A percentile compares a stretch with the other conserved stretches of the same genome.
Conservation (phyloP, 2,329 filamentous ascomycete genomes). For the Cladobotryum mycophilum region DNA sequence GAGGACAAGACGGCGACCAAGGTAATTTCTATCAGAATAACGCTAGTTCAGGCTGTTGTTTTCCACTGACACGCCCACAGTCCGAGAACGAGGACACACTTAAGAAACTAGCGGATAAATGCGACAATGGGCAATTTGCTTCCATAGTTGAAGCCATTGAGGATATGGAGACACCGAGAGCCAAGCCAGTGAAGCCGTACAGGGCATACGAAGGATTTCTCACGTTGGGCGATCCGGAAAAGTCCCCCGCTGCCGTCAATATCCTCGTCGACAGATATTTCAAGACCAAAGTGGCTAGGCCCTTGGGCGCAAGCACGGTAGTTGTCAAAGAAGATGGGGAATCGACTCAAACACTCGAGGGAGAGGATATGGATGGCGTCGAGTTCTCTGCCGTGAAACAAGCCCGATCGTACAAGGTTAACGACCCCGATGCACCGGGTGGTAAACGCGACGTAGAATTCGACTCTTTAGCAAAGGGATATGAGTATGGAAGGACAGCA, state of each 20-base stretch:
- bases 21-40: conserved; percentile 31
- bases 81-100: conserved; percentile 65
- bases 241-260: conserved; percentile 66
- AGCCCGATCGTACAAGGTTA: conserved; percentile 73
- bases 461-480: conserved; percentile 86
- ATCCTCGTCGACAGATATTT: conserved; percentile 91
- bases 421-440: conserved; percentile 66
- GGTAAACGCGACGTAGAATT: conserved; percentile 76
- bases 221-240: conserved; percentile 69
- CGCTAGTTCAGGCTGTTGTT: too few relatives aligned
- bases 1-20: conserved; percentile 73
- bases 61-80: conserved; percentile 15
- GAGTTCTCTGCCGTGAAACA: conserved; percentile 67
- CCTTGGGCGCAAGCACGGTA: conserved; percentile 72
- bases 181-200: conserved; percentile 71
- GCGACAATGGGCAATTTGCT: conserved; percentile 58
- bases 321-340: conserved; percentile 49
- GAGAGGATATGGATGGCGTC: conserved; percentile 43
- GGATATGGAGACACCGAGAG: conserved; percentile 67
- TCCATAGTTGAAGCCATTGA: conserved; percentile 81
- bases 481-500: conserved; percentile 85
- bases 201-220: conserved; percentile 74
- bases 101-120: conserved; percentile 58
- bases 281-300: conserved; percentile 69
- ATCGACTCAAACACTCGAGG: conserved; percentile 40